phyloP scores from a whole-genome alignment of 2,329 filamentous ascomycete species.

The Fonsecaea pedrosoi region DNA sequence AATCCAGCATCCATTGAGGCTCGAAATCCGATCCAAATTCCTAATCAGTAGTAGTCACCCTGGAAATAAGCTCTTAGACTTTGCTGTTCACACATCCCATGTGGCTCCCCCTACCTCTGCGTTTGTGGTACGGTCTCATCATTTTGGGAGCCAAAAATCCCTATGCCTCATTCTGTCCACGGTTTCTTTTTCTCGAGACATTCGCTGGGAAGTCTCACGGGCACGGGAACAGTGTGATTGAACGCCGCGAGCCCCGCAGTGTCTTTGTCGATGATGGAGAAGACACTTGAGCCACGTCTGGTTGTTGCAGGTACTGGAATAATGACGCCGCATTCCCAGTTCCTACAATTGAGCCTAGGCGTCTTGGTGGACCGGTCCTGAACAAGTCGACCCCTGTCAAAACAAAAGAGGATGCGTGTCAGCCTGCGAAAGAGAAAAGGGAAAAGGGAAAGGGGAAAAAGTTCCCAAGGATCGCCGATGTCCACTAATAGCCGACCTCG shows the following conservation, averaged over 20 bases:
- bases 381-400: conserved; percentile 74
- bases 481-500: neutral
- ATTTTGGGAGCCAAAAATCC: no score
- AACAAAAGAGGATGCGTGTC: conserved; percentile 5
- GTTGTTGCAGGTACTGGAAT: conserved; percentile 60
- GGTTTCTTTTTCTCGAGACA: conserved; percentile 55
- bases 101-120: no score
- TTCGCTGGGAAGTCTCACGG: conserved; percentile 67
- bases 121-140: neutral
- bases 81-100: neutral
- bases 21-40: neutral
- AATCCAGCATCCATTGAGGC: conserved; percentile 2
- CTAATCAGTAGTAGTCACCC: neutral
- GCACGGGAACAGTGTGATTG: conserved; percentile 63
- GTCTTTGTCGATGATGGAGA: conserved; percentile 30
- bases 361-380: conserved; percentile 71
- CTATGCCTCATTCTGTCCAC: conserved; percentile 46
- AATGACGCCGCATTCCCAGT: conserved; percentile 95
- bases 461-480: neutral
- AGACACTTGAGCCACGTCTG: neutral
- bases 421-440: neutral
- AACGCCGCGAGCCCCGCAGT: conserved; percentile 57
- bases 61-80: neutral
- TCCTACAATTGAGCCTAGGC: conserved; percentile 80
- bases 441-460: no score